phyloP scores from a whole-genome alignment of 345 rosid genomes.

The Triadica sebifera region DNA sequence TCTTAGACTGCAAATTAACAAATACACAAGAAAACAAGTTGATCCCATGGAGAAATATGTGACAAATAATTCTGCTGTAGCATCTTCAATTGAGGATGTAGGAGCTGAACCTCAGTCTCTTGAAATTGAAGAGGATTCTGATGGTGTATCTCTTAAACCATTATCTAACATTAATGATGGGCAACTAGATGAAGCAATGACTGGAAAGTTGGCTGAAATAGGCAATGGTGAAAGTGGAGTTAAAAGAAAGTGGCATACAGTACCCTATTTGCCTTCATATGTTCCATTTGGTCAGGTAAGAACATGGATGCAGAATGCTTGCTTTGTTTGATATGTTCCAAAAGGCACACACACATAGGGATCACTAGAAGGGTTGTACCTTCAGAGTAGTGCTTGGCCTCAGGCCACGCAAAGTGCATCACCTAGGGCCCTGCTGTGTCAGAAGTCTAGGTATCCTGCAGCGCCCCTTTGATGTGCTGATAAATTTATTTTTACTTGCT shows the following conservation, averaged over 20 bases:
- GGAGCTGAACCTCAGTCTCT: slow-evolving; percentile 74
- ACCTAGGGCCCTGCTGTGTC: not conserved
- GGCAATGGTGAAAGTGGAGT: slow-evolving; percentile 34
- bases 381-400: too few species aligned
- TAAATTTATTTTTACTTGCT: not conserved
- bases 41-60: slow-evolving; percentile 41
- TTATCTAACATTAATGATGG: slow-evolving; percentile 42
- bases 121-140: slow-evolving; percentile 93
- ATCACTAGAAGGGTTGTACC: not conserved
- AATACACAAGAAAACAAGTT: slow-evolving; percentile 52
- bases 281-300: slow-evolving; percentile 93
- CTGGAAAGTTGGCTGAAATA: slow-evolving; percentile 43
- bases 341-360: not conserved
- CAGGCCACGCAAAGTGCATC: too few species aligned
- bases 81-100: slow-evolving; percentile 56
- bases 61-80: slow-evolving; percentile 37
- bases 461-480: not conserved
- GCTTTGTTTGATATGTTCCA: slow-evolving; percentile 10
- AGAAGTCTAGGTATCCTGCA: not conserved
- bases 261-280: slow-evolving; percentile 87
- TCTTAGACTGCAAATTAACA: slow-evolving; percentile 57
- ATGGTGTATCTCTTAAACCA: slow-evolving; percentile 90
- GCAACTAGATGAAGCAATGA: slow-evolving; percentile 30
- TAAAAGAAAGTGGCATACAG: slow-evolving; percentile 59
- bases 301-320: slow-evolving; percentile 11